Evolutionary conservation across 768 basidiomycete genomes (phyloP), one percentile per base, ranked within the genome.

Genomic region (Suillus plorans): DNA sequence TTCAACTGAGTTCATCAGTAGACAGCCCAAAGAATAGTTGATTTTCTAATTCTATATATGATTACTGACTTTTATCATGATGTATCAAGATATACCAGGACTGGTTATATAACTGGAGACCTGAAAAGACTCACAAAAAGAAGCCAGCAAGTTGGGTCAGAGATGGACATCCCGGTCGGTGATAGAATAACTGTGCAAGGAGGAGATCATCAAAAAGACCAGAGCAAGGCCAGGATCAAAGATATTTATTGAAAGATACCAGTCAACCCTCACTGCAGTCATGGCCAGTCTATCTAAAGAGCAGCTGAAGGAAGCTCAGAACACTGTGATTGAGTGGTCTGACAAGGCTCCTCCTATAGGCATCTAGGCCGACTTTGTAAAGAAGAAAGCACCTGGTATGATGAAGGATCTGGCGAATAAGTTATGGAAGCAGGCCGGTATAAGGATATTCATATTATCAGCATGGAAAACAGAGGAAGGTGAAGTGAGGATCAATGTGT

Each of bases 361-460:
- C 1, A 6, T 42, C 42, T 16, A 58, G 34, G 52, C 62, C 0
- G 42, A 53, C 5, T 41, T 39, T 8, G 62, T 53, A 3, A 4
- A 20, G 39, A 34, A 58, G 31, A 63, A 63, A 57, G 62, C 50
- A 20, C n/a, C 42, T 0, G 9, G 20, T 9, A n/a, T 60, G 52
- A 42, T 42, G 25, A 34, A 41, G 9, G 53, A 63, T 16, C 31
- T 63, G 7, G 55, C 62, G 0, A 34, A n/a, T 3, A 2, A 60
- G 14, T 41, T 63, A 13, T 63, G 55, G 39, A 57, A 16, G 55
- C 62, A 63, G 28, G 37, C 50, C 13, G 39, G 55, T 10, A 63
- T 63, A 53, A n/a, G 39, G 16, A 42, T 63, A 2, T 22, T 44
- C 4, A 41, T 63, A 9, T n/a, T 55, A 5, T 25, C 18, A 6